Conservation (phyloP, 2,329 filamentous ascomycete species). For the Aureobasidium musti region DNA sequence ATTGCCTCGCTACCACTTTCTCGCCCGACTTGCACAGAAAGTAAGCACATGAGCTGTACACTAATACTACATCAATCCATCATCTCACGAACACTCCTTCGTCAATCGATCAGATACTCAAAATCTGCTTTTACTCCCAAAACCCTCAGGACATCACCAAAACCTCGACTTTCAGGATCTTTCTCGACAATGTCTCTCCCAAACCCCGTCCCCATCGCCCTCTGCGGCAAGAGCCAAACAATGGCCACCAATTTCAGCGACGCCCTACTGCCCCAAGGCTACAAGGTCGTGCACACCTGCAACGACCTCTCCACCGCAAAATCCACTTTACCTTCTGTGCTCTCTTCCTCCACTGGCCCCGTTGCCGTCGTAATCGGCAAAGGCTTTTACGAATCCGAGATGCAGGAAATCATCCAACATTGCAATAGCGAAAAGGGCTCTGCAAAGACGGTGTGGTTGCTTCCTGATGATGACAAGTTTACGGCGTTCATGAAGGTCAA, state of each 20-base stretch:
- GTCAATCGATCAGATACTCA: neutral
- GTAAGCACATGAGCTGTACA: neutral
- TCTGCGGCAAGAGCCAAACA: conserved; percentile 21
- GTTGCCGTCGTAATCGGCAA: conserved; percentile 27
- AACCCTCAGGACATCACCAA: neutral
- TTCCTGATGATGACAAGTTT: conserved; percentile 29
- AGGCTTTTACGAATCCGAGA: conserved; percentile 27
- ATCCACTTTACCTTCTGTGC: conserved; percentile 12
- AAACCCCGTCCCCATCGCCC: conserved; percentile 17
- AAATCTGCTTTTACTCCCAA: neutral
- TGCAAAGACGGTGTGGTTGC: conserved; percentile 21
- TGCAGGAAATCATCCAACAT: conserved; percentile 15
- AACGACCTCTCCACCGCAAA: conserved; percentile 10
- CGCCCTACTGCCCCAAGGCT: too few species aligned
- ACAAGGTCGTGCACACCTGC: conserved; percentile 21
- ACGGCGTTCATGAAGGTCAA: conserved; percentile 26
- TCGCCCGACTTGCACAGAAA: neutral
- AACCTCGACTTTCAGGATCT: neutral
- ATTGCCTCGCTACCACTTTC: neutral
- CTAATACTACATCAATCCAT: neutral
- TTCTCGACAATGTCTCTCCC: conserved; percentile 20
- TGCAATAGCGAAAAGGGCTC: neutral
- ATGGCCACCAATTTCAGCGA: conserved; percentile 18
- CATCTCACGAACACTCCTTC: neutral
- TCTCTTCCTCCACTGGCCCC: conserved; percentile 10